Evolutionary conservation across 768 basidiomycete genomes (phyloP), one percentile per base, ranked within the genome.

Genomic region (Boletus fagicola): DNA sequence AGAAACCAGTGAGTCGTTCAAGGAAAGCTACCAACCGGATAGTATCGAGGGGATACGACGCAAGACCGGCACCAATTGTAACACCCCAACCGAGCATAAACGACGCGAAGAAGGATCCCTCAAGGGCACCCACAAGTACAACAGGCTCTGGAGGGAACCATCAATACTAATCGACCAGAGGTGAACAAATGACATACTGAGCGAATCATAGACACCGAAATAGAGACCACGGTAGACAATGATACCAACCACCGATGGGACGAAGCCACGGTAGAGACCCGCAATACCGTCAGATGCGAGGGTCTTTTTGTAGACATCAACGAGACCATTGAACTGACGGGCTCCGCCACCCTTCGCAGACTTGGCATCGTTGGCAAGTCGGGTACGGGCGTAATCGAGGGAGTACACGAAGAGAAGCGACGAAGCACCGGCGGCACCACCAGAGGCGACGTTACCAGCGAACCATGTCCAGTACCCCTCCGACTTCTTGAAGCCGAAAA

Each of bases 401-500:
- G 97, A 99, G 86, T 99, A 99, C 76, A 98, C 97, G 78, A 99
- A 99, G 74, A 99, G 90, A 55, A 98, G 80, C 26, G 96, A 98
- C 13, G 94, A 90, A 59, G 97, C 97, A 88, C 97, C 97, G 75
- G 97, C 97, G 66, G 92, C 96, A 86, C 90, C 94, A 92, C 97
- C 97, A 65, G 94, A 94, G 50, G 92, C 92, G 64, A 99, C 89
- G 74, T 98, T 99, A 70, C 97, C 97, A 78, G 78, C 92, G 74
- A 99, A 97, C 96, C 95, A 99, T 74, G 72, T 92, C 89, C 92
- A 94, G 84, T 98, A 99, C 57, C 96, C 96, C 0, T 98, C 97
- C 53, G 76, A 82, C 84, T 98, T 97, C 82, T 93, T 95, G 88
- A 96, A 98, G 64, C 94, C 94, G 77, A 99, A 98, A 54, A 98